Evolutionary conservation across 805 yeast species (phyloP), one percentile per base, ranked within the genome.

Genomic region (Lachancea kluyveri): DNA sequence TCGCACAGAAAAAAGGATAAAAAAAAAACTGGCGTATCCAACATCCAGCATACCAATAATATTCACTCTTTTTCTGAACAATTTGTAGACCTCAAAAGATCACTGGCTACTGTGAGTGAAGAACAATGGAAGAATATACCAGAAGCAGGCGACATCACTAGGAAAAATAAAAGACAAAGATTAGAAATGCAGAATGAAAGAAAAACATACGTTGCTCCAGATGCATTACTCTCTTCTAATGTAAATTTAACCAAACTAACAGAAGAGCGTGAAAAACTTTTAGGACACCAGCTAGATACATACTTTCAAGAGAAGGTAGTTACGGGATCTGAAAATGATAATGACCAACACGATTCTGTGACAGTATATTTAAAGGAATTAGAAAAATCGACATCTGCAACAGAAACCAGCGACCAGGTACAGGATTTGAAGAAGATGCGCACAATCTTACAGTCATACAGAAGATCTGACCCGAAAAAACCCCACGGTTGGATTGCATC

Each of bases 401-500:
- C 38, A 8, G 23, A 25, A 3, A 15, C 33, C n/a, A 26, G 32
- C 11, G 39, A 33, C 12, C 61, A 62, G 35, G 43, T 71, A 22
- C 83, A 77, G 4, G 88, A 83, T 41, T 55, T 77, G 3, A 62
- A 63, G 26, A 75, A 72, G 38, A 74, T 78, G 21, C 60, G 92
- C 21, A 48, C 65, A 2, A 62, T 86, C 6, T 64, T 88, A 27
- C 62, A 71, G n/a, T 77, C 86, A 3, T 68, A 83, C 41, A 66
- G 94, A 21, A 73, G 71, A 41, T 61, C 85, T 0, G 80, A 84
- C 45, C 95, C 96, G 0, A 57, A 60, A 24, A 79, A 77, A 36
- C 72, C 94, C 0, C 72, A 72, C 28, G 83, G 81, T 4, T 90
- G 95, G 95, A 81, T 90, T 14, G 85, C 94, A 0, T 73, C 86